Conservation (phyloP, 345 rosid genomes). For the Ceriops decandra region DNA sequence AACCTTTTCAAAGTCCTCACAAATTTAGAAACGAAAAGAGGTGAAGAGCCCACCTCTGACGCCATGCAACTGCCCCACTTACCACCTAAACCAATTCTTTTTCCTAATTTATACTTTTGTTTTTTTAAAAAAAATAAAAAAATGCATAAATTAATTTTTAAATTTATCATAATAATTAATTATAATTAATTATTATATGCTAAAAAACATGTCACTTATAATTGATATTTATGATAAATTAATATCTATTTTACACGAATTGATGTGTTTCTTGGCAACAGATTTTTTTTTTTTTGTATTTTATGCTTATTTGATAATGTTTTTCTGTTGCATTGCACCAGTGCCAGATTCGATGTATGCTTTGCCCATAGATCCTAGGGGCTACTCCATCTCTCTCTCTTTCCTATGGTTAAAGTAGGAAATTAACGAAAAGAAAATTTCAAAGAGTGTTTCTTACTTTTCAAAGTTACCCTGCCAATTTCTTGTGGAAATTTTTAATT, state of each 20-base stretch:
- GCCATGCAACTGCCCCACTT: constrained; percentile 15
- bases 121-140: too few species aligned
- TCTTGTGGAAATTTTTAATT: too few species aligned
- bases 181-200: too few species aligned
- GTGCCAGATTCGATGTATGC: constrained; percentile 13
- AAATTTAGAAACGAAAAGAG: constrained; percentile 2
- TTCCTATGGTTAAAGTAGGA: constrained; percentile 2
- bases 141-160: too few species aligned
- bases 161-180: too few species aligned
- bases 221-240: too few species aligned
- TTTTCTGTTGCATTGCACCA: constrained; percentile 8
- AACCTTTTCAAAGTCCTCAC: constrained; percentile 26
- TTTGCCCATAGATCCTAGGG: constrained; percentile 1
- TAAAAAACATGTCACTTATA: too few species aligned
- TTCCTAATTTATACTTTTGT: too few species aligned
- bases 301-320: neutral
- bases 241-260: too few species aligned
- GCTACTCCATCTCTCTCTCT: constrained; percentile 24
- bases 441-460: neutral
- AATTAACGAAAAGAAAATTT: neutral
- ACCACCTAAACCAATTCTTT: constrained; percentile 23
- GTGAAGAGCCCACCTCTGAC: constrained; percentile 25
- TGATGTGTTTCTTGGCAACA: too few species aligned
- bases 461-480: too few species aligned
- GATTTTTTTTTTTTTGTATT: neutral